Percentiles rank a stretch among this genome's conserved stretches.
Conservation (phyloP, 352 stramenopile species). For the Globisporangium mamillatum region DNA sequence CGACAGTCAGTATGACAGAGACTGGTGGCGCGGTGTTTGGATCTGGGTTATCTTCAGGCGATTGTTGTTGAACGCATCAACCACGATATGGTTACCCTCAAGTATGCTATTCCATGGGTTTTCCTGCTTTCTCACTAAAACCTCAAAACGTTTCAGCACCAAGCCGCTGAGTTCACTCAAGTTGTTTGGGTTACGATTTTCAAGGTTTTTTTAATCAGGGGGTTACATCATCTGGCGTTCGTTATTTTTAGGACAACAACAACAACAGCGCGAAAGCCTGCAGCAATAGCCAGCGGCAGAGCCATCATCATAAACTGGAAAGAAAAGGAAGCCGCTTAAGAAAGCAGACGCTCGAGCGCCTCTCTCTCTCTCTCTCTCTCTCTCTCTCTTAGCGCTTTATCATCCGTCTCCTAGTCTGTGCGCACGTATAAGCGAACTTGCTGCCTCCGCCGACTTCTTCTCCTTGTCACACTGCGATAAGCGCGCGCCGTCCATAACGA, state of each 20-base stretch:
- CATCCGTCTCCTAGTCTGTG: not conserved
- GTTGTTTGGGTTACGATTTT: not conserved
- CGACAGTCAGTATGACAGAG: not conserved
- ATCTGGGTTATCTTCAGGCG: not conserved
- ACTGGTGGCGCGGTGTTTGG: not conserved
- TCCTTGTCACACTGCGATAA: not conserved
- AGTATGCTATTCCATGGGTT: not conserved
- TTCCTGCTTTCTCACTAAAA: not conserved
- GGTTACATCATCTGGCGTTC: not conserved
- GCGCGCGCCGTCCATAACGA: not conserved
- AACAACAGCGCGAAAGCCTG: not conserved
- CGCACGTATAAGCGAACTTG: not conserved
- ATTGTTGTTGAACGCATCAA: not conserved
- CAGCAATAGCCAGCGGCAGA: not conserved
- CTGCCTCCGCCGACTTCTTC: not conserved
- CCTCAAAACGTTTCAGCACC: not conserved
- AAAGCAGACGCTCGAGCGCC: not conserved
- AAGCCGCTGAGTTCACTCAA: not conserved
- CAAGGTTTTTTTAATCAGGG: not conserved
- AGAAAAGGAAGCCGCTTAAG: conserved; percentile 6
- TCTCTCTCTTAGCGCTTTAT: not conserved
- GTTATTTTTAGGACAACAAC: conserved; percentile 2
- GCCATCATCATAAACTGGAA: conserved; percentile 2
- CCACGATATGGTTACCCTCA: not conserved
- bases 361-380: not conserved